Base-by-base conservation (phyloP, 2,329 filamentous ascomycete species). In the Neurospora sp. region DNA sequence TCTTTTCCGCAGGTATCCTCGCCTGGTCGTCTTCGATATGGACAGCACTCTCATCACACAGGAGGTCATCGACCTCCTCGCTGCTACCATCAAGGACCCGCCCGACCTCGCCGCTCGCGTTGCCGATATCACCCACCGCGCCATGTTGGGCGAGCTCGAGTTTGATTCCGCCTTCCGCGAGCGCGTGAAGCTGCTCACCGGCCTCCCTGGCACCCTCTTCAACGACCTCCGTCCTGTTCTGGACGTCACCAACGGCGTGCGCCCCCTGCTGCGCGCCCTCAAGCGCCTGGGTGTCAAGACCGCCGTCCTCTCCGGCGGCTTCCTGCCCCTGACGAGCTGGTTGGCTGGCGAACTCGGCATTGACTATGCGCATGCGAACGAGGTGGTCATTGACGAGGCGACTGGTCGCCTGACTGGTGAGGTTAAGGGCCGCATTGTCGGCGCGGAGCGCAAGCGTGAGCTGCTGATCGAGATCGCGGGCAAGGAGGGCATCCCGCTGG, bases 1-100 rank as follows among this genome's bases (percentile, higher is more conserved):
- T 38, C 84, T 95, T 39, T 93, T 90, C 84, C 85, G 93, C 71
- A 87, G 90, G 38, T 88, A 96, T 80, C 94, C 94, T 74, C 88
- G 95, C 9, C 84, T 98, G 11, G 93, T 95, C 3, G 93, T 97
- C 39, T 99, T 99, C 77, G 96, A 99, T 80, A 99, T 99, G 96
- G 96, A 99, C 82, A 96, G 91, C 80, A 99, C 96, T 0, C 86
- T 99, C 71, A 98, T 99, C 78, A 91, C 95, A 69, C 94, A 99
- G 80, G 96, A 99, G 82, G 94, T 97, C 72, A 98, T 99, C 78
- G 96, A 99, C 80, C 90, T 98, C 76, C 90, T 99, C 70, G 96
- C 96, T 4, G 89, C 91, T 69, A 91, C 91, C 43, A 88, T 97
- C 76, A 84, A 81, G 67, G 82, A 91, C 80, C 82, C 86, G 77